Conservation (phyloP, 2,329 filamentous ascomycete genomes). For the Diaporthe longicolla region DNA sequence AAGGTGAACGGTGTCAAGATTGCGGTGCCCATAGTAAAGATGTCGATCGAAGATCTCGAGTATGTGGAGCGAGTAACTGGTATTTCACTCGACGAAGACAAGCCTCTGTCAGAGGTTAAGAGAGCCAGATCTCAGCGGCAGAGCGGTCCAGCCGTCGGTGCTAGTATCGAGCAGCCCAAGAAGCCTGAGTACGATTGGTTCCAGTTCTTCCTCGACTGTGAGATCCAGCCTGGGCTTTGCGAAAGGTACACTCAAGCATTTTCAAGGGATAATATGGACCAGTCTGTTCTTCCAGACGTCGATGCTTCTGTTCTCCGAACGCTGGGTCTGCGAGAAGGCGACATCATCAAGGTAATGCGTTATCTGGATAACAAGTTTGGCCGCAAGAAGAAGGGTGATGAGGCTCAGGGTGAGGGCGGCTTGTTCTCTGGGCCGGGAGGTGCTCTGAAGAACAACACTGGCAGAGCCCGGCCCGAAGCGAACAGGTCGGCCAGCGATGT, state of each 20-base stretch:
- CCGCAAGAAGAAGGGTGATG: conserved; percentile 75
- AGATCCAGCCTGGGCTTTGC: conserved; percentile 92
- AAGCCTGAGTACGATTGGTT: conserved; percentile 97
- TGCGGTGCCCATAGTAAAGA: conserved; percentile 93
- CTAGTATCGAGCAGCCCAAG: conserved; percentile 71
- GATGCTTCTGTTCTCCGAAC: conserved; percentile 86
- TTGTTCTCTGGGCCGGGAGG: conserved; percentile 96
- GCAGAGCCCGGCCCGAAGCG: conserved; percentile 90
- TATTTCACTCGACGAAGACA: conserved; percentile 92
- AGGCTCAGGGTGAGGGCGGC: conserved; percentile 63
- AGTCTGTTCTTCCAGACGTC: conserved; percentile 91
- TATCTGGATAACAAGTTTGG: conserved; percentile 85
- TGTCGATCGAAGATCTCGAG: conserved; percentile 95
- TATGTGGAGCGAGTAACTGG: conserved; percentile 93
- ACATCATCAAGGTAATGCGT: conserved; percentile 96
- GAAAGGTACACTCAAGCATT: conserved; percentile 95
- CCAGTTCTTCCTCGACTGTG: conserved; percentile 94
- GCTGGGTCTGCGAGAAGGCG: conserved; percentile 93
- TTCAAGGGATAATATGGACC: conserved; percentile 92
- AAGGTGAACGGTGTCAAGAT: conserved; percentile 99
- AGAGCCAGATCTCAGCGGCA: conserved; percentile 56
- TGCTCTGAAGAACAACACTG: conserved; percentile 90
- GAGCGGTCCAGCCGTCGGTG: conserved; percentile 64
- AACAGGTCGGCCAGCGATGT: conserved; percentile 88
- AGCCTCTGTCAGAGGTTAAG: conserved; percentile 89